Percentiles rank a stretch among this genome's conserved stretches.
These are phyloP conservation scores for Sporisorium graminicola DNA, from an alignment of 1,284 basidiomycete species.

Conservation along the genomic window DNA sequence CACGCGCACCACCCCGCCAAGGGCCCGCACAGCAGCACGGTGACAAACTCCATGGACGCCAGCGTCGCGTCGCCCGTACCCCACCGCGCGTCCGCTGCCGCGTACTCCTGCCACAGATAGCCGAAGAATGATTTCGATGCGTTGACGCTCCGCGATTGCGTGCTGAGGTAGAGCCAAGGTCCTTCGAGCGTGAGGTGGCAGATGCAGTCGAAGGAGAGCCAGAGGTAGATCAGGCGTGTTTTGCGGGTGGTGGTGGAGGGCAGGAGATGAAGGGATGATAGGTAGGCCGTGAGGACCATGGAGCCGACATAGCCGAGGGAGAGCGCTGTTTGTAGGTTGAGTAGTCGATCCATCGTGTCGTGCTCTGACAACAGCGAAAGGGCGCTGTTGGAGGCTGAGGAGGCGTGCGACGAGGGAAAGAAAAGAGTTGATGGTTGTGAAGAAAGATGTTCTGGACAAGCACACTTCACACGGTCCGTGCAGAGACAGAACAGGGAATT, in stretches of 20 bases:
- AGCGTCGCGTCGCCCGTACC: conserved; percentile 56
- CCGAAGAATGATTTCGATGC: conserved; percentile 54
- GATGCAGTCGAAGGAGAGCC: conserved; percentile 65
- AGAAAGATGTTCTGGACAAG: background rate
- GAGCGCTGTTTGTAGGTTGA: conserved; percentile 44
- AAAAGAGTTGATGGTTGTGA: conserved; percentile 5
- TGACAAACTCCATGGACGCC: conserved; percentile 61
- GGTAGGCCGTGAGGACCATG: conserved; percentile 33
- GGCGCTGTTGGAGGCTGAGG: background rate
- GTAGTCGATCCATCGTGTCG: conserved; percentile 37
- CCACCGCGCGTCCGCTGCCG: conserved; percentile 61
- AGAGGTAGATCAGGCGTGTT: conserved; percentile 48
- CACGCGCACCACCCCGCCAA: conserved; percentile 59
- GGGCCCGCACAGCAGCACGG: conserved; percentile 60
- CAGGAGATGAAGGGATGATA: conserved; percentile 25
- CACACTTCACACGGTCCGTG: conserved; percentile 15
- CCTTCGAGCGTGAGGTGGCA: conserved; percentile 63
- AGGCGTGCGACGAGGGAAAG: background rate
- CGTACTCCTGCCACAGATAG: conserved; percentile 64
- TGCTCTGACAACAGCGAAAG: background rate
- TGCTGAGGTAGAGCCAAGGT: conserved; percentile 60
- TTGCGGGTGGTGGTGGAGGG: conserved; percentile 20
- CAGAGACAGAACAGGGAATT: background rate
- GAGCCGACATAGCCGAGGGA: conserved; percentile 52
- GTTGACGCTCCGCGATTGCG: conserved; percentile 50